Base-by-base conservation (phyloP, 2,329 filamentous ascomycete species). In the Neurospora crassa region DNA sequence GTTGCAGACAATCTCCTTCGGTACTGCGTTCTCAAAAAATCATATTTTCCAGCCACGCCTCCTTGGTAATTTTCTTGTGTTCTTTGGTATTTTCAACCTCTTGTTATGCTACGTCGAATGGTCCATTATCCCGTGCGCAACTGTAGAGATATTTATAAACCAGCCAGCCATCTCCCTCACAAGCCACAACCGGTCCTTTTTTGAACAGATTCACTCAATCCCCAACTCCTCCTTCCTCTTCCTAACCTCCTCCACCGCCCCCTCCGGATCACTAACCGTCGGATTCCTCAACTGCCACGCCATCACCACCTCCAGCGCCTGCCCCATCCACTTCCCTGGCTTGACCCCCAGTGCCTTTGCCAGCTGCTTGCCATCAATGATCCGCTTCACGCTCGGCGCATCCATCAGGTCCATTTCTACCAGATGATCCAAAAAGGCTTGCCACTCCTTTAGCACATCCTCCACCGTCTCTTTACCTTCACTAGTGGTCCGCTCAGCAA, bases 261-360 rank as follows among this genome's bases (percentile, higher is more conserved):
- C 86, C 7, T 82, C 76, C 7, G 84, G 80, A 73, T 94, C 90
- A 3, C 85, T 87, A 71, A 83, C 84, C 4, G 84, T 84, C 0
- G 94, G 93, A 78, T 98, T 89, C 45, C 92, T 87, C 69, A 98
- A 86, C 80, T 98, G 96, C 94, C 94, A 98, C 73, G 90, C 89
- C 80, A 96, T 88, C 73, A 93, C 92, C 4, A 94, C 84, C 41
- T 96, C 91, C 67, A 97, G 82, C 3, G 94, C 94, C 67, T 86
- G 85, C 70, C 89, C 89, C 86, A 96, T 91, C 95, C 95, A 98
- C n/a, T 85, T 89, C 0, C 93, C 93, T 0, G 92, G 90, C 74
- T 89, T 89, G n/a, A 86, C 82, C 0, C 86, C 88, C 3, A 98
- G 84, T 4, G 87, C 88, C 73, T 89, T 86, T 20, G 89, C 87